Conservation (phyloP, 371 early-diverging fungal genomes). For the Smittium mucronatum region DNA sequence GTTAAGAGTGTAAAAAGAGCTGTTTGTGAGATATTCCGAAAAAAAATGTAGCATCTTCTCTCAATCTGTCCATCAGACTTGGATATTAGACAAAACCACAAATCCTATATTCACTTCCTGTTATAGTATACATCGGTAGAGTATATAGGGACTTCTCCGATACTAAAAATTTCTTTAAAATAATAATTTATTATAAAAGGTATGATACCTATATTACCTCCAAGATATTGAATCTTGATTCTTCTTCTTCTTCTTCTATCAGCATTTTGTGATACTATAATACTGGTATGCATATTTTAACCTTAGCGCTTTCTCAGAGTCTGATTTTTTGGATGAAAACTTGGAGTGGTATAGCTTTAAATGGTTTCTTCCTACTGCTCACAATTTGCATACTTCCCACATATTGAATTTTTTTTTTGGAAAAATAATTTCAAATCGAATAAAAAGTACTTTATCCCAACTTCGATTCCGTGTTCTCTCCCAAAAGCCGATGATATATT, state of each 20-base stretch:
- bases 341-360: neutral
- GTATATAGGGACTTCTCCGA: neutral
- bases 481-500: neutral
- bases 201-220: neutral
- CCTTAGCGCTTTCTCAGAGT: neutral
- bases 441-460: neutral
- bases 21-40: neutral
- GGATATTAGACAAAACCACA: neutral
- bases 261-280: neutral
- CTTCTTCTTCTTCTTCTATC: neutral
- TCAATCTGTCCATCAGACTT: neutral
- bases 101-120: neutral
- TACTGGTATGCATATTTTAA: neutral
- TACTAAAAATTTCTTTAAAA: neutral
- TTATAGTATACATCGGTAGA: neutral
- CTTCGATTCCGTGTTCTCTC: too few species aligned
- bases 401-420: neutral
- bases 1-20: neutral
- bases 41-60: neutral
- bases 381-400: neutral
- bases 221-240: neutral
- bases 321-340: neutral
- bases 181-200: neutral
- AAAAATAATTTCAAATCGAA: neutral
- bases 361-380: neutral